These are phyloP conservation scores for Boletales sp. DNA, from an alignment of 768 basidiomycete species.

Conservation along the genomic window DNA sequence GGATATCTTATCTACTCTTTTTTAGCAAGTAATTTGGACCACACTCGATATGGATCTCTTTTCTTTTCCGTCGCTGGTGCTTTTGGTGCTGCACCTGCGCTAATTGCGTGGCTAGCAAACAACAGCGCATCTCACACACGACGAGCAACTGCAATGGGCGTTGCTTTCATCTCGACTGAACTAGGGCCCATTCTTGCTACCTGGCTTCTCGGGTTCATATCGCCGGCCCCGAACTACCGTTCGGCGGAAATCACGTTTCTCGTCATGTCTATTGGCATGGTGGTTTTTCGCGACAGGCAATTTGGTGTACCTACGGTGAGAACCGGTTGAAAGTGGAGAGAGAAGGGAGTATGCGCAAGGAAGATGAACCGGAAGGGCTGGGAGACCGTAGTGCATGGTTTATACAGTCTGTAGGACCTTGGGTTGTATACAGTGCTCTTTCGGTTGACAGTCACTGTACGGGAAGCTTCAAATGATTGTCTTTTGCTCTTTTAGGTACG, in stretches of 20 bases:
- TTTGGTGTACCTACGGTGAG: constrained; percentile 35
- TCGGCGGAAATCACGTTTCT: constrained; percentile 40
- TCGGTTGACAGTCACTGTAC: too few species aligned
- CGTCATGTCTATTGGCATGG: constrained; percentile 37
- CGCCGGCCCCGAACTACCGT: constrained; percentile 46
- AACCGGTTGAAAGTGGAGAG: constrained; percentile 43
- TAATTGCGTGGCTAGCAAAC: constrained; percentile 59
- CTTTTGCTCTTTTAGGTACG: too few species aligned
- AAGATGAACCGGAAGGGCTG: constrained; percentile 39
- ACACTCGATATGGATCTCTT: constrained; percentile 51
- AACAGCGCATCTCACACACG: constrained; percentile 55
- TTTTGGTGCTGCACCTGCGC: constrained; percentile 46
- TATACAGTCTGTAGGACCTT: constrained; percentile 39
- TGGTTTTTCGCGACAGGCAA: constrained; percentile 36
- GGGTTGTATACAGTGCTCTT: too few species aligned
- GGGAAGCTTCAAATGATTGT: too few species aligned
- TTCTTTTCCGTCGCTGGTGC: constrained; percentile 53
- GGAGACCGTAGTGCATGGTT: constrained; percentile 59
- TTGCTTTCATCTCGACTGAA: constrained; percentile 52
- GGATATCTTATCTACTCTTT: neutral
- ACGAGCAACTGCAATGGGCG: constrained; percentile 55
- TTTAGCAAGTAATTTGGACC: constrained; percentile 26
- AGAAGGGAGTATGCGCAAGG: constrained; percentile 28
- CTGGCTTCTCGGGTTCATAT: constrained; percentile 54
- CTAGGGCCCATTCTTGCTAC: constrained; percentile 57